Percentiles rank a stretch among this genome's conserved stretches.
phyloP scores from a whole-genome alignment of 1,284 basidiomycete species.

The Ganoderma resinaceum region DNA sequence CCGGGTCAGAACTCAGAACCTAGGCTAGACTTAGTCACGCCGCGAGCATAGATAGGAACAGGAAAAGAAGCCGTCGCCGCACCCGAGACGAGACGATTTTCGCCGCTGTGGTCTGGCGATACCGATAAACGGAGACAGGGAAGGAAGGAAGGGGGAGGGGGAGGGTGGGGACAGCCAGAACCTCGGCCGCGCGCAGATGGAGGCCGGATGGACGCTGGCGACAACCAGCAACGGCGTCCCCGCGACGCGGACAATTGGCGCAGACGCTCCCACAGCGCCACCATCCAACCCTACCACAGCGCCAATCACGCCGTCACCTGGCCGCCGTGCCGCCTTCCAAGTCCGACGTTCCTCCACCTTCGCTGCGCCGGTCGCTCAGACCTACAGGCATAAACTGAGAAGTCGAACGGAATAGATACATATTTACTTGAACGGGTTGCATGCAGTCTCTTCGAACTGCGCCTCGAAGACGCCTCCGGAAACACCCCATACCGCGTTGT shows the following conservation, averaged over 20 bases:
- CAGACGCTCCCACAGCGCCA: slow-evolving; percentile 8
- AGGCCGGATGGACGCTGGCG: slow-evolving; percentile 22
- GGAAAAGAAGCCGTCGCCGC: slow-evolving; percentile 7
- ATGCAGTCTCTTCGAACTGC: neutral
- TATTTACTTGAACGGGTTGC: neutral
- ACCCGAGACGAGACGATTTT: slow-evolving; percentile 15
- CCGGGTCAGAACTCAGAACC: slow-evolving; percentile 2
- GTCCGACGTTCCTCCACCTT: slow-evolving; percentile 5
- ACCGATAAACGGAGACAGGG: neutral
- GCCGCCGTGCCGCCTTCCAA: neutral
- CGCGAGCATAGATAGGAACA: slow-evolving; percentile 26
- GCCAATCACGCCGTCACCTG: slow-evolving; percentile 20
- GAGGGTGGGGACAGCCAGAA: neutral
- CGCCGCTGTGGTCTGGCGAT: slow-evolving; percentile 3
- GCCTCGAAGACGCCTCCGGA: neutral
- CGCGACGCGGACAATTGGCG: slow-evolving; percentile 9
- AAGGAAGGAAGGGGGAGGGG: too few relatives aligned
- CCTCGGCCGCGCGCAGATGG: slow-evolving; percentile 21
- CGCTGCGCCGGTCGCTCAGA: neutral
- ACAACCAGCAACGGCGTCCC: slow-evolving; percentile 14
- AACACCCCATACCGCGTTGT: neutral
- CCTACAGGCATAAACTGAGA: neutral
- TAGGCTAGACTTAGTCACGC: slow-evolving; percentile 11
- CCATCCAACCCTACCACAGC: neutral
- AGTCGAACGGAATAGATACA: neutral